Evolutionary conservation across 306 rosid genomes (phyloP).

Genomic region (Begonia masoniana): DNA sequence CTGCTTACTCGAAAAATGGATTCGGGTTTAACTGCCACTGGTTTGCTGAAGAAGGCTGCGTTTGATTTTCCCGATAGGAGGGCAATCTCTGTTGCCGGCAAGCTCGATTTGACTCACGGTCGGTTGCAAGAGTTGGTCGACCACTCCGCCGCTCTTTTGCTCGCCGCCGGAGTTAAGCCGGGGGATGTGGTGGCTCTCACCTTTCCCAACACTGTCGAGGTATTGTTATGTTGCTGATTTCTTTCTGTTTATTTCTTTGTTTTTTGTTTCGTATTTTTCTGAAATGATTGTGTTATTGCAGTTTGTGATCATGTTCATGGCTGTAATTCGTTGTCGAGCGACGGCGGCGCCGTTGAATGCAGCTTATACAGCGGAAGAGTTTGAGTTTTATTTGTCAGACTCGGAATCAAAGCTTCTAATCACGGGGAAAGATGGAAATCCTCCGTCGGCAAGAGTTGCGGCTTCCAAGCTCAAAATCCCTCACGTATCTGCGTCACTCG

Average conservation of each 20-base stretch:
- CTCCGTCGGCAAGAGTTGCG: slow-evolving; percentile 25
- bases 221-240: background rate
- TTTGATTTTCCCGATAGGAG: slow-evolving; percentile 34
- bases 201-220: slow-evolving; percentile 77
- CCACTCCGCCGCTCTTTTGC: slow-evolving; percentile 38
- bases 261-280: background rate
- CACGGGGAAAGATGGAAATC: slow-evolving; percentile 32
- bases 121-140: slow-evolving; percentile 38
- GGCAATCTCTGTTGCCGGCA: slow-evolving; percentile 54
- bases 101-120: slow-evolving; percentile 44
- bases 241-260: background rate
- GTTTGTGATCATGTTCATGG: slow-evolving; percentile 56
- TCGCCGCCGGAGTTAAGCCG: slow-evolving; percentile 40
- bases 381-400: slow-evolving; percentile 57
- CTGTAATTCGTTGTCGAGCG: slow-evolving; percentile 58
- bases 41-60: slow-evolving; percentile 33
- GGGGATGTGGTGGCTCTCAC: slow-evolving; percentile 77
- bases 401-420: slow-evolving; percentile 61
- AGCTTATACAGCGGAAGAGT: slow-evolving; percentile 68
- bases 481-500: slow-evolving; percentile 26
- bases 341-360: slow-evolving; percentile 68
- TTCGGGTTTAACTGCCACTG: slow-evolving; percentile 30
- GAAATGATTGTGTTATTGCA: slow-evolving; percentile 10
- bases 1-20: no score
- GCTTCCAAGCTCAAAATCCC: slow-evolving; percentile 45